phyloP scores from a whole-genome alignment of 768 basidiomycete species.

The Paxillus ammoniavirescens region DNA sequence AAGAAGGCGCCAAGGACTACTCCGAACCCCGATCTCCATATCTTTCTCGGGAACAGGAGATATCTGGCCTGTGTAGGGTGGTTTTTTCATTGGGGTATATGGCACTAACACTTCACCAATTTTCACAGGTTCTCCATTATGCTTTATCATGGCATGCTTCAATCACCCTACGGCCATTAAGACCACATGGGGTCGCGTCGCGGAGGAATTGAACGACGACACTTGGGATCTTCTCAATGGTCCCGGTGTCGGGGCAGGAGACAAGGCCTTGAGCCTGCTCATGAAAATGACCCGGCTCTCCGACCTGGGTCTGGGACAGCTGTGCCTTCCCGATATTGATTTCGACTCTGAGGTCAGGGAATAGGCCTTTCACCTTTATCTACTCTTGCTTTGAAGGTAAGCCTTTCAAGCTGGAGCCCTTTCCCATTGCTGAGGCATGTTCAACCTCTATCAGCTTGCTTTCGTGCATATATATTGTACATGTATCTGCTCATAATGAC shows the following conservation, averaged over 20 bases:
- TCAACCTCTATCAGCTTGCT: background rate
- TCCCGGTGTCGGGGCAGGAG: slow-evolving; percentile 33
- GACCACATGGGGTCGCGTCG: slow-evolving; percentile 65
- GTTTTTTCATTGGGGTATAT: slow-evolving; percentile 4
- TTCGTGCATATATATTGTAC: slow-evolving; percentile 17
- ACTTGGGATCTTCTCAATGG: slow-evolving; percentile 63
- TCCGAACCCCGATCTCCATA: slow-evolving; percentile 34
- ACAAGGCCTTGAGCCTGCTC: slow-evolving; percentile 55
- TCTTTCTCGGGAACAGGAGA: slow-evolving; percentile 58
- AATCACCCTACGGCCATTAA: slow-evolving; percentile 62
- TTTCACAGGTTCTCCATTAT: slow-evolving; percentile 66
- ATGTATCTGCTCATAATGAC: slow-evolving; percentile 15
- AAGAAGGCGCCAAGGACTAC: slow-evolving; percentile 15
- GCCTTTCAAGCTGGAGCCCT: background rate
- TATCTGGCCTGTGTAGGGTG: slow-evolving; percentile 73
- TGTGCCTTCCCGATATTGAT: slow-evolving; percentile 37
- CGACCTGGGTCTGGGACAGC: slow-evolving; percentile 70
- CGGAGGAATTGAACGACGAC: slow-evolving; percentile 64
- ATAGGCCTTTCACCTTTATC: background rate
- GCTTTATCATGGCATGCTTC: slow-evolving; percentile 72
- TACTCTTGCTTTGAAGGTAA: slow-evolving; percentile 9
- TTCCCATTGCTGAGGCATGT: background rate
- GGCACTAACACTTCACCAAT: slow-evolving; percentile 2
- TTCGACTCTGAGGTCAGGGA: slow-evolving; percentile 16
- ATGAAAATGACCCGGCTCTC: slow-evolving; percentile 74